phyloP scores from a whole-genome alignment of 495 filamentous ascomycete species.

The Talaromyces ruber region DNA sequence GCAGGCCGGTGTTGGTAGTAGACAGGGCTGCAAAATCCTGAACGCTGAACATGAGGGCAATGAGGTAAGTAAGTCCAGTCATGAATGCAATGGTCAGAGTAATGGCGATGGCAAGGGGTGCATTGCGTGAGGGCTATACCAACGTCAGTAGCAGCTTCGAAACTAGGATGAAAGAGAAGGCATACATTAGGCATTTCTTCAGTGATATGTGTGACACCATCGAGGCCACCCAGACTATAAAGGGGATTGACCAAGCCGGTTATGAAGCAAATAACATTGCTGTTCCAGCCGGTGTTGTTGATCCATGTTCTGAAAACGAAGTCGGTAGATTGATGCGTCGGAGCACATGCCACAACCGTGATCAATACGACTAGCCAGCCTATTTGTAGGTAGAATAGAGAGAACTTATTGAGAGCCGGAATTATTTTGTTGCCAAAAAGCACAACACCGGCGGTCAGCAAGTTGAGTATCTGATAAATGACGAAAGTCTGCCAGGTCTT shows the following conservation, averaged over 20 bases:
- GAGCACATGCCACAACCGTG: conserved; percentile 50
- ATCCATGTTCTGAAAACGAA: conserved; percentile 19
- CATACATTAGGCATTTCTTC: conserved; percentile 20
- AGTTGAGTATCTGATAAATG: conserved; percentile 24
- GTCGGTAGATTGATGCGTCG: conserved; percentile 42
- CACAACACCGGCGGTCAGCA: conserved; percentile 19
- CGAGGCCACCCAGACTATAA: conserved; percentile 26
- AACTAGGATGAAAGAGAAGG: conserved; percentile 14
- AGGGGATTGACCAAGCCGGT: conserved; percentile 25
- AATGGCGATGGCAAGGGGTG: conserved; percentile 21
- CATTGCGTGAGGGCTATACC: conserved; percentile 17
- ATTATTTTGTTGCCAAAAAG: conserved; percentile 31
- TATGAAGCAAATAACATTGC: conserved; percentile 24
- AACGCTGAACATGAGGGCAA: conserved; percentile 23
- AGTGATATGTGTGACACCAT: conserved; percentile 26
- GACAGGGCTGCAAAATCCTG: conserved; percentile 13
- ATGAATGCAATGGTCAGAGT: conserved; percentile 23
- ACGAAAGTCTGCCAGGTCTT: conserved; percentile 32
- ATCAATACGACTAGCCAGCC: conserved; percentile 62
- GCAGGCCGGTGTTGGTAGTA: conserved; percentile 19
- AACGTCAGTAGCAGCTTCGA: conserved; percentile 49
- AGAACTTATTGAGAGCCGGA: conserved; percentile 28
- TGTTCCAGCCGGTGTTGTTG: conserved; percentile 25
- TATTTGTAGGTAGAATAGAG: conserved; percentile 53
- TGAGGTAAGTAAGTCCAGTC: conserved; percentile 23